These are phyloP conservation scores for Lepidopterella palustris DNA, from an alignment of 495 filamentous ascomycete species.

Conservation along the genomic window DNA sequence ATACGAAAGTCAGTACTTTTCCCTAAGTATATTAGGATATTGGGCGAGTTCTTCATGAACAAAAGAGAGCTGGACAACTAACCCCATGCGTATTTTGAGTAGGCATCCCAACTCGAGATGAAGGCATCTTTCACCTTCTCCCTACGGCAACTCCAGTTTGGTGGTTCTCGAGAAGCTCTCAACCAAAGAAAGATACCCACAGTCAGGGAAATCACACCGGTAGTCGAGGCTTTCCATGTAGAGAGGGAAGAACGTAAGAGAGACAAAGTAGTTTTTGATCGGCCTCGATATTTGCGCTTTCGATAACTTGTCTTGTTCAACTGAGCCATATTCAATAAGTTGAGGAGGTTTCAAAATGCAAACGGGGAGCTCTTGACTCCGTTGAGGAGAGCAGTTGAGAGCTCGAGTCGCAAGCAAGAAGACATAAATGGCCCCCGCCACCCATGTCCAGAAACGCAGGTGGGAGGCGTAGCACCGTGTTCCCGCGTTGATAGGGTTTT, in stretches of 20 bases:
- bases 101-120: conserved; percentile 78
- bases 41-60: background rate
- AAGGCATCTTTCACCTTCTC: conserved; percentile 85
- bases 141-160: conserved; percentile 64
- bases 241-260: background rate
- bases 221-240: background rate
- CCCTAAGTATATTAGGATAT: no score
- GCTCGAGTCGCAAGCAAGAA: background rate
- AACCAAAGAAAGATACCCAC: background rate
- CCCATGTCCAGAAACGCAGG: no score
- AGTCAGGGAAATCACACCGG: background rate
- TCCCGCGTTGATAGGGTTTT: no score
- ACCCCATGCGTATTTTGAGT: conserved; percentile 92
- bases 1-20: background rate
- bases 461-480: no score
- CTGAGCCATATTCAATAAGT: background rate
- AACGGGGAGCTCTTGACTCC: background rate
- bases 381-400: background rate
- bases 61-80: conserved; percentile 31
- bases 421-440: background rate
- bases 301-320: background rate
- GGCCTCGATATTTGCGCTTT: background rate
- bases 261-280: background rate
- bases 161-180: background rate
- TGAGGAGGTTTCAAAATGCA: background rate